phyloP scores from a whole-genome alignment of 306 rosid species.

The Adenanthera pavonina region DNA sequence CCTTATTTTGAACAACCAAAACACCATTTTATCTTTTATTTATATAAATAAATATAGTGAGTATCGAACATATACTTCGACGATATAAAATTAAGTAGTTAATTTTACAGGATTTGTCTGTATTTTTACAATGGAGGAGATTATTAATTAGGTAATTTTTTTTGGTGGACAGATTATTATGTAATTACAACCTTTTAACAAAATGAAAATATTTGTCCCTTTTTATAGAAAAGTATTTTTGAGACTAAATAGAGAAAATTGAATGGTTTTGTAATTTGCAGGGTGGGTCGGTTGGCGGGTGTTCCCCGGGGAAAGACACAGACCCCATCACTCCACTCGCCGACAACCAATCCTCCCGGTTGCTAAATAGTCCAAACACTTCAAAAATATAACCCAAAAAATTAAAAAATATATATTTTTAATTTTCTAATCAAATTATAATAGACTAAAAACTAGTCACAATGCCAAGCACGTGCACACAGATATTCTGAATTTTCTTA shows the following conservation, averaged over 20 bases:
- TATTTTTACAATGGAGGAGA: neutral
- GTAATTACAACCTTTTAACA: neutral
- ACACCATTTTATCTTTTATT: neutral
- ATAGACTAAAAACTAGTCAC: no score
- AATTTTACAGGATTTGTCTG: neutral
- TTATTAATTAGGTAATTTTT: neutral
- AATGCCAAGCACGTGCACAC: no score
- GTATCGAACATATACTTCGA: neutral
- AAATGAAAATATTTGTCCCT: neutral
- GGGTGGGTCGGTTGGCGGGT: neutral
- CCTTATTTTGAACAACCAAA: neutral
- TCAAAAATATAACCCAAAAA: no score
- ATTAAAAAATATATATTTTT: no score
- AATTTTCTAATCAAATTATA: no score
- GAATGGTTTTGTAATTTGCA: neutral
- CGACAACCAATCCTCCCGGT: neutral
- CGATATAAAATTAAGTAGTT: neutral
- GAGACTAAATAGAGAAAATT: neutral
- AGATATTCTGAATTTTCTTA: no score
- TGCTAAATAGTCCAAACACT: neutral
- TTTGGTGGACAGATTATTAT: no score
- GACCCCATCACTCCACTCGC: slow-evolving; percentile 18
- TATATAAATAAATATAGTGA: no score
- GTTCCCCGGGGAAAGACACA: slow-evolving; percentile 10
- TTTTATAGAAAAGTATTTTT: no score